Conservation (phyloP, 257 asterid species). For the Paulownia fortunei region DNA sequence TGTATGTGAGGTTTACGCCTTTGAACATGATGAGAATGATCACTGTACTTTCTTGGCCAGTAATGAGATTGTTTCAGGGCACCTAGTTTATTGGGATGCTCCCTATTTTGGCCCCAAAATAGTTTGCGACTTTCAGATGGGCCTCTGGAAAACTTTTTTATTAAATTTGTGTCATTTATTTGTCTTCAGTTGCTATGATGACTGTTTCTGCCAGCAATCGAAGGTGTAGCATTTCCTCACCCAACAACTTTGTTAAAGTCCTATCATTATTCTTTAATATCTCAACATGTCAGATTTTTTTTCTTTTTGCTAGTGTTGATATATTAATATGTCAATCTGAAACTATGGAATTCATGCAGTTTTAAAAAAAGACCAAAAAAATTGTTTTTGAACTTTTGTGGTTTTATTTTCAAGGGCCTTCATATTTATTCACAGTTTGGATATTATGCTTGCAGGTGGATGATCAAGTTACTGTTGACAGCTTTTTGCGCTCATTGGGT, state of each 20-base stretch:
- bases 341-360: constrained; percentile 8
- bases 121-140: constrained; percentile 10
- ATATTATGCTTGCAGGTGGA: constrained; percentile 60
- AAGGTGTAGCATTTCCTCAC: not conserved
- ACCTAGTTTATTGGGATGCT: constrained; percentile 2
- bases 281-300: not conserved
- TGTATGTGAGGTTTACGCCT: constrained; percentile 5
- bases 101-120: not conserved
- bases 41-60: not conserved
- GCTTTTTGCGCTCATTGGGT: constrained; percentile 75
- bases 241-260: not conserved
- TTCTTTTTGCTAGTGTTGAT: not conserved
- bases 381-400: not conserved
- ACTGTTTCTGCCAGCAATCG: constrained; percentile 21
- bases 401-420: constrained; percentile 17
- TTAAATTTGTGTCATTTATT: not conserved
- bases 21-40: constrained; percentile 14
- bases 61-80: constrained; percentile 1
- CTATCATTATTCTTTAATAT: constrained; percentile 12
- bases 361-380: not conserved
- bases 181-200: constrained; percentile 18
- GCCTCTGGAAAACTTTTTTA: constrained; percentile 1
- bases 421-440: constrained; percentile 19
- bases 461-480: constrained; percentile 76
- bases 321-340: not conserved